Percentiles rank a stretch among this genome's conserved stretches.
Conservation (phyloP, 140 eudicot species). For the Cichorium intybus region DNA sequence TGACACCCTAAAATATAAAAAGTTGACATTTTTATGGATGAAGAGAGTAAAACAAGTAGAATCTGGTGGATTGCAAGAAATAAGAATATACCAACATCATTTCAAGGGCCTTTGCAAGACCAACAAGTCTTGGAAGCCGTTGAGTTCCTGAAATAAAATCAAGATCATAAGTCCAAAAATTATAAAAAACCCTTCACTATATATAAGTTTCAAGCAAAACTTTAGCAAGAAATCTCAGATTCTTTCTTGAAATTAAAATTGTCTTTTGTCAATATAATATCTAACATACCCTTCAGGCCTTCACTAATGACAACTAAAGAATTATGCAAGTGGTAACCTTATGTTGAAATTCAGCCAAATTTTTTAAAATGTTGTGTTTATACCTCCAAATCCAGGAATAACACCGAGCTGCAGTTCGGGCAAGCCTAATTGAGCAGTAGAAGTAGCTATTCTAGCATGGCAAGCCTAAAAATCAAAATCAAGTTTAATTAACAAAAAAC, state of each 20-base stretch:
- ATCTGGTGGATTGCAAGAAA: background rate
- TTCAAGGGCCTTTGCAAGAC: constrained; percentile 88
- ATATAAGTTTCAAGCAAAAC: background rate
- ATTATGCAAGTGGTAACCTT: background rate
- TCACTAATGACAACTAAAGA: background rate
- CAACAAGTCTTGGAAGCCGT: constrained; percentile 96
- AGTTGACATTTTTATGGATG: constrained; percentile 10
- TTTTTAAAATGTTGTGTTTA: background rate
- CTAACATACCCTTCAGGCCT: background rate
- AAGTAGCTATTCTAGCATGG: constrained; percentile 87
- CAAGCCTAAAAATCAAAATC: constrained; percentile 53
- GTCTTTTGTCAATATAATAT: background rate
- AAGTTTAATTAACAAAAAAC: background rate
- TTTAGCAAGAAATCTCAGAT: background rate
- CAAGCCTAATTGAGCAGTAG: constrained; percentile 77
- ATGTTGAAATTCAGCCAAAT: background rate
- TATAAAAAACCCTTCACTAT: background rate
- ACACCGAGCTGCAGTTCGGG: constrained; percentile 96
- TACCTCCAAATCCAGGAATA: constrained; percentile 99
- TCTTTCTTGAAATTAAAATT: too few species aligned
- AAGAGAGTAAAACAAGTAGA: background rate
- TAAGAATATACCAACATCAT: constrained; percentile 79
- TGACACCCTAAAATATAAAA: background rate
- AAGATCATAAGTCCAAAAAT: background rate
- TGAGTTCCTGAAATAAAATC: constrained; percentile 70